These are phyloP conservation scores for Erythrophleum ivorense DNA, from an alignment of 331 rosid genomes.

Conservation along the genomic window DNA sequence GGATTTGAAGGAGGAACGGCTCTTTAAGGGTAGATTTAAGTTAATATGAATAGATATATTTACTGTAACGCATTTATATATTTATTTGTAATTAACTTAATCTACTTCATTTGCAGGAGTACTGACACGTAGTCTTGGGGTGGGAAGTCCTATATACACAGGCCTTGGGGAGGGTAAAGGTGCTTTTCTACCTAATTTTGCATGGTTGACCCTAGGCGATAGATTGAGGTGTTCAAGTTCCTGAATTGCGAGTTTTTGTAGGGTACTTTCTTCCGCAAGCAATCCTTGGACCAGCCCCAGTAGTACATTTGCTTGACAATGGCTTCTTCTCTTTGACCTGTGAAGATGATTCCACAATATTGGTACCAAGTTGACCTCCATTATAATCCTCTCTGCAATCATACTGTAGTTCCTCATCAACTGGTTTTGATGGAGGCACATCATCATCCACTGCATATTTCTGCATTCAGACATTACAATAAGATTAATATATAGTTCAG, in stretches of 20 bases:
- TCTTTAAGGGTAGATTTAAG: not conserved
- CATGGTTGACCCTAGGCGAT: conserved; percentile 44
- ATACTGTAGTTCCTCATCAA: conserved; percentile 24
- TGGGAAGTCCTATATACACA: not conserved
- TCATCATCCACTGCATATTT: conserved; percentile 69
- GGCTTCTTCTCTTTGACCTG: conserved; percentile 49
- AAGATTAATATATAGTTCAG: not conserved
- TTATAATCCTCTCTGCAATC: conserved; percentile 30
- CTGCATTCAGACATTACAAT: conserved; percentile 39
- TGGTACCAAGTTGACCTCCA: conserved; percentile 16
- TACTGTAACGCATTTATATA: not conserved
- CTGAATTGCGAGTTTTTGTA: conserved; percentile 45
- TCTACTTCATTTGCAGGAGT: not conserved
- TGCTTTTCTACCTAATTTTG: conserved; percentile 21
- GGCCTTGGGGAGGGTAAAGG: conserved; percentile 33
- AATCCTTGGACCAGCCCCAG: conserved; percentile 65
- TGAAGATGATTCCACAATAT: conserved; percentile 33
- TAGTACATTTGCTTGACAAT: conserved; percentile 59
- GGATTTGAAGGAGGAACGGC: not conserved
- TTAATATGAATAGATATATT: not conserved
- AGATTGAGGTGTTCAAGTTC: conserved; percentile 14
- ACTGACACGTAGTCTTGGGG: conserved; percentile 16
- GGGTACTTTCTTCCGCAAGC: conserved; percentile 73
- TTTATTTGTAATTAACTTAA: not conserved
- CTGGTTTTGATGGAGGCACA: conserved; percentile 39